Percentiles rank a stretch among this genome's conserved stretches.
phyloP scores from a whole-genome alignment of 495 filamentous ascomycete genomes.

The Tuber umbilicatum region DNA sequence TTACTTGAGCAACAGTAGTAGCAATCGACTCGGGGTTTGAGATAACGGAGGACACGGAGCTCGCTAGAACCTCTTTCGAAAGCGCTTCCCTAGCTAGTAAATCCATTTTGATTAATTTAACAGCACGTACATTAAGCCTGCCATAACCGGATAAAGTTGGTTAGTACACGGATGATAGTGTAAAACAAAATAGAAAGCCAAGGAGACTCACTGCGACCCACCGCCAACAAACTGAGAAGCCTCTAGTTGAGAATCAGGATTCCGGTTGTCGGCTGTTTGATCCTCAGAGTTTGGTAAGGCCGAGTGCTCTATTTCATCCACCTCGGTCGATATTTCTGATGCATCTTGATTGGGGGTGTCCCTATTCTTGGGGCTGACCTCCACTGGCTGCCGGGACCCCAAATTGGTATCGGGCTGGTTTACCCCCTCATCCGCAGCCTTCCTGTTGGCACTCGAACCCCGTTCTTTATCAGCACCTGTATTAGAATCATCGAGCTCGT shows the following conservation, averaged over 20 bases:
- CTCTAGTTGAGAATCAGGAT: constrained; percentile 2
- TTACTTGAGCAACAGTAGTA: constrained; percentile 3
- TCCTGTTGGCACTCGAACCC: background rate
- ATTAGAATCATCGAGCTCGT: constrained; percentile 12
- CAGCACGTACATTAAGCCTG: background rate
- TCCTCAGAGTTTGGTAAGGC: background rate
- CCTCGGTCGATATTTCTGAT: constrained; percentile 7
- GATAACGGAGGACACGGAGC: background rate
- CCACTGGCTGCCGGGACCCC: background rate
- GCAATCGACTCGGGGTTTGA: background rate
- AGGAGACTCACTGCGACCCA: background rate
- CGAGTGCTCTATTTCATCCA: background rate
- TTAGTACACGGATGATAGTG: background rate
- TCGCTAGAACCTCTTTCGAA: background rate
- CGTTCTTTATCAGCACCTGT: background rate
- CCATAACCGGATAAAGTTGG: background rate
- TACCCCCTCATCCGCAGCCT: background rate
- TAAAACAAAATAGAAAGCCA: background rate
- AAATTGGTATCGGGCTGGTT: background rate
- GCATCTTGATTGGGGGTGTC: background rate
- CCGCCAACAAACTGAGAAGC: constrained; percentile 3
- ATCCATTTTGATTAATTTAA: background rate
- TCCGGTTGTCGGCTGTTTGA: background rate
- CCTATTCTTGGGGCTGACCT: background rate
- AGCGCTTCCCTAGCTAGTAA: background rate